Conservation (phyloP, 192 early-diverging fungal genomes). For the Blastocladiella britannica region DNA sequence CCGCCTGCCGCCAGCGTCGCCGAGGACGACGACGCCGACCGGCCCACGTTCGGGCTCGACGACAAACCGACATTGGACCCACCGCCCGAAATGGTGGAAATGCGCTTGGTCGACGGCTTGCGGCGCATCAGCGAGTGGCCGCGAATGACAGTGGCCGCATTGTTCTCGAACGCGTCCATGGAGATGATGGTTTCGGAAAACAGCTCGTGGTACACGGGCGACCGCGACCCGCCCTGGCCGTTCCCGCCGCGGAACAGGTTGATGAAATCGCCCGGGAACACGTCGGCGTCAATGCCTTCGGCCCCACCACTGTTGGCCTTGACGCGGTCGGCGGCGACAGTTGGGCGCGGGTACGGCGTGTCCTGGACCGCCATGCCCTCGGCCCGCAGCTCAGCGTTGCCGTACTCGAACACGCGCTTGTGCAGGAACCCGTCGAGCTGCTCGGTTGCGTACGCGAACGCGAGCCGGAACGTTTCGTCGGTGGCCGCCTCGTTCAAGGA, state of each 20-base stretch:
- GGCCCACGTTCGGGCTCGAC: no score
- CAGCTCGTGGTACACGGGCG: not conserved
- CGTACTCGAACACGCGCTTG: slow-evolving; percentile 33
- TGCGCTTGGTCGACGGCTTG: not conserved
- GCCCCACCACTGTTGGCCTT: no score
- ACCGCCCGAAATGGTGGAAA: not conserved
- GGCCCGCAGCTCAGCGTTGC: slow-evolving; percentile 6
- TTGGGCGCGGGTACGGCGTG: not conserved
- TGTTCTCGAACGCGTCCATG: not conserved
- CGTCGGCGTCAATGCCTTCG: slow-evolving; percentile 49
- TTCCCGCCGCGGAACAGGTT: slow-evolving; percentile 38
- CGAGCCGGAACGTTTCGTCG: not conserved
- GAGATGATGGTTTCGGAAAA: not conserved
- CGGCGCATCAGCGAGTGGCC: not conserved
- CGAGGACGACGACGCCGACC: not conserved
- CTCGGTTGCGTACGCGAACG: slow-evolving; percentile 34
- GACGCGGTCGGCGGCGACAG: not conserved
- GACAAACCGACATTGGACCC: no score
- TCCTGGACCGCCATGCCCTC: slow-evolving; percentile 8
- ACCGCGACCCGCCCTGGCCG: not conserved
- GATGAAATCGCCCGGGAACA: slow-evolving; percentile 58
- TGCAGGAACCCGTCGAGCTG: slow-evolving; percentile 40
- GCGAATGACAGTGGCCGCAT: not conserved
- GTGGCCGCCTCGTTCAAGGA: not conserved
- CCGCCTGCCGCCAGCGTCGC: not conserved